phyloP scores from a whole-genome alignment of 441 rosid genomes.

The Cnidoscolus chayamansa region DNA sequence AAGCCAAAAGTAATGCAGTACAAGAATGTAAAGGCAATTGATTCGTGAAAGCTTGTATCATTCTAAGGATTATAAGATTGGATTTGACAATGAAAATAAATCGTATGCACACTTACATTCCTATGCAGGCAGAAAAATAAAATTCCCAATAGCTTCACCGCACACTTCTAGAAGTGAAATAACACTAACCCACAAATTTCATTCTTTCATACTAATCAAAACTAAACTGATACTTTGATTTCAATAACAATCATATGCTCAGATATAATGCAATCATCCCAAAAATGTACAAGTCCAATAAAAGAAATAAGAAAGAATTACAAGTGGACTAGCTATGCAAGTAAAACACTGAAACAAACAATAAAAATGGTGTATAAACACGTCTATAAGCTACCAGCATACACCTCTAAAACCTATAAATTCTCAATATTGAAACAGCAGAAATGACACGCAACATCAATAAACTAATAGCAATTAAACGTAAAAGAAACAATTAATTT shows the following conservation, averaged over 20 bases:
- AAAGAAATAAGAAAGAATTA: background rate
- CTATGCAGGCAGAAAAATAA: background rate
- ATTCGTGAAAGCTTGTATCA: background rate
- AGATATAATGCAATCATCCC: background rate
- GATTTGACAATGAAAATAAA: background rate
- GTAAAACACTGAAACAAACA: constrained; percentile 3
- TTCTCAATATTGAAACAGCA: background rate
- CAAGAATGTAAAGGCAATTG: background rate
- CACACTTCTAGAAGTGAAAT: background rate
- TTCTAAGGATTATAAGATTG: background rate
- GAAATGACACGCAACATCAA: constrained; percentile 11
- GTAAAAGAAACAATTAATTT: background rate
- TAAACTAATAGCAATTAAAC: background rate
- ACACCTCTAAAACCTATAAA: background rate
- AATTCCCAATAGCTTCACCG: background rate
- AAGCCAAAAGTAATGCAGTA: background rate
- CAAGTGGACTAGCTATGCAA: background rate
- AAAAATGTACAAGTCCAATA: background rate
- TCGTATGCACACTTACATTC: too few relatives aligned
- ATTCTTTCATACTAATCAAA: background rate
- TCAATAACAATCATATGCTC: background rate
- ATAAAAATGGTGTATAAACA: background rate
- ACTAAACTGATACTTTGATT: background rate
- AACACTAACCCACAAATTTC: background rate
- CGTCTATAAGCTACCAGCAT: background rate